phyloP scores from a whole-genome alignment of 768 basidiomycete genomes.

The Leucocoprinus sp. region DNA sequence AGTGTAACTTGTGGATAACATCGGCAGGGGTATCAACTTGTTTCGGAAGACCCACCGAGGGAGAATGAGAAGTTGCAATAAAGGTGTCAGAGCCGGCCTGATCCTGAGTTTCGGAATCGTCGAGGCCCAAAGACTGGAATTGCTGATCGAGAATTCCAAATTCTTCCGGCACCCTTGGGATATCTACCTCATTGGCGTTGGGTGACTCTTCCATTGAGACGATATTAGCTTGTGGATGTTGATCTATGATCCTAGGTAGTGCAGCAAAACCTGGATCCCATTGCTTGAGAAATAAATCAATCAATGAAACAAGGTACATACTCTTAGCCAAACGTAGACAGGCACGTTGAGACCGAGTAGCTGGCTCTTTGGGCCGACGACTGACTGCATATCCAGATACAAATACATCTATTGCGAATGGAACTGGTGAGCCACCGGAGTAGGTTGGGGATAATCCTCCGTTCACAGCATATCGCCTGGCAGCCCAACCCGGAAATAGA shows the following conservation, averaged over 20 bases:
- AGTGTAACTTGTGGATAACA: conserved; percentile 47
- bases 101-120: conserved; percentile 17
- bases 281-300: background rate
- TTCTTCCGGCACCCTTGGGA: conserved; percentile 37
- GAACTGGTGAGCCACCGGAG: conserved; percentile 15
- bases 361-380: conserved; percentile 46
- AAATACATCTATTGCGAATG: conserved; percentile 66
- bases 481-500: conserved; percentile 81
- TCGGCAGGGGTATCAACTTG: conserved; percentile 18
- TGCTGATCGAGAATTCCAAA: conserved; percentile 45
- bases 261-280: conserved; percentile 54
- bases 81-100: conserved; percentile 10
- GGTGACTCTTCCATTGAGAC: conserved; percentile 22
- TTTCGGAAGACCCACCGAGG: conserved; percentile 10
- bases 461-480: conserved; percentile 32
- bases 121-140: conserved; percentile 30
- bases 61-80: conserved; percentile 14
- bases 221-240: background rate
- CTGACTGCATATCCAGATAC: conserved; percentile 72
- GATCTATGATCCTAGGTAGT: conserved; percentile 48
- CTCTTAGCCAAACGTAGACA: conserved; percentile 76
- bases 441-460: background rate
- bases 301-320: conserved; percentile 21
- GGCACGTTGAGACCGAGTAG: conserved; percentile 67
- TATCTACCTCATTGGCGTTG: conserved; percentile 20